phyloP scores from a whole-genome alignment of 371 early-diverging fungal genomes.

The Entomophthora muscae region DNA sequence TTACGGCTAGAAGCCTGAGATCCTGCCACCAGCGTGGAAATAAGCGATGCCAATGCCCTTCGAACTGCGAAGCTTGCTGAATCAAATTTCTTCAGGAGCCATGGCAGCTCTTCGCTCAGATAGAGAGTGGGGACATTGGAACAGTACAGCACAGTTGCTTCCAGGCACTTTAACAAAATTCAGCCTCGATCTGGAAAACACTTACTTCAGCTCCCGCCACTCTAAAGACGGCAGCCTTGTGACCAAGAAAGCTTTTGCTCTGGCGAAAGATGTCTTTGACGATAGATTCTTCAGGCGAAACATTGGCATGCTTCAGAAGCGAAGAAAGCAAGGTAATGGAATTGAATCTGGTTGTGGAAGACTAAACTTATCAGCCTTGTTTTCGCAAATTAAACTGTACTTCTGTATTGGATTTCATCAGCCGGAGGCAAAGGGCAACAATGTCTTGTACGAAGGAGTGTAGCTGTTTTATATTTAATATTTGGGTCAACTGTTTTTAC shows the following conservation, averaged over 20 bases:
- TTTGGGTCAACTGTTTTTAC: not conserved
- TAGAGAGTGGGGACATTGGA: not conserved
- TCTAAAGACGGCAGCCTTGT: conserved; percentile 1
- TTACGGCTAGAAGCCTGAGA: not conserved
- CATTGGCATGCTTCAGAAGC: not conserved
- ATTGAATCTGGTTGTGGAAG: not conserved
- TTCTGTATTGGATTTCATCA: not conserved
- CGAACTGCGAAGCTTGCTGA: not conserved
- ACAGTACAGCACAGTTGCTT: conserved; percentile 3
- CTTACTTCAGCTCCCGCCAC: conserved; percentile 1
- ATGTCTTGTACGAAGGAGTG: not conserved
- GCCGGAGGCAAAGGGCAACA: not conserved
- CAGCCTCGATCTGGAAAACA: too few species aligned
- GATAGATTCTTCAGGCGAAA: not conserved
- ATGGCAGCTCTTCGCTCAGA: conserved; percentile 5
- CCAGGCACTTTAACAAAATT: conserved; percentile 2
- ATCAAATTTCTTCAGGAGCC: not conserved
- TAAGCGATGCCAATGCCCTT: not conserved
- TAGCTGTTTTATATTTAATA: not conserved
- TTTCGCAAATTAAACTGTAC: not conserved
- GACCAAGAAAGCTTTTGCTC: not conserved
- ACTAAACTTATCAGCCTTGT: not conserved
- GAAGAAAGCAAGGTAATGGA: not conserved
- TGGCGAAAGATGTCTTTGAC: not conserved
- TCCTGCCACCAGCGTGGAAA: conserved; percentile 7